Base-by-base conservation (phyloP, 129 eudicot genomes). In the Dittrichia graveolens region DNA sequence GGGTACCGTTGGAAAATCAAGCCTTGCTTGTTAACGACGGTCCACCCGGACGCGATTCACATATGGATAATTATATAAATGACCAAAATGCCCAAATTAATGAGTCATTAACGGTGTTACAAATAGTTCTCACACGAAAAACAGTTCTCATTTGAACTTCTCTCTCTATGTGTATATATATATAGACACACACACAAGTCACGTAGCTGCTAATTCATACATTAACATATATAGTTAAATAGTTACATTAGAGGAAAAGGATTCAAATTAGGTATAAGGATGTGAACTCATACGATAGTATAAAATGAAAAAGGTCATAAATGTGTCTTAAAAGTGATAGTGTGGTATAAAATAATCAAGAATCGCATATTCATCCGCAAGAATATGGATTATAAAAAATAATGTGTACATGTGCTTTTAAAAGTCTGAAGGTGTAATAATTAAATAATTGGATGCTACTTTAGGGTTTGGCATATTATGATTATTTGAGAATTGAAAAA, bases 321-420 rank as follows among this genome's bases (percentile, higher is more conserved):
- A 61, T 39, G 61, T 4, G 16, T 50, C 48, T n/a, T 68, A 40
- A 71, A 41, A 55, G 65, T 42, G 54, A 71, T 56, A 13, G 18
- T 19, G 39, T 56, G 54, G 53, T 54, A 14, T 15, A 39, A 4
- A 42, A 70, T 15, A 4, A 16, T 70, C 6, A 54, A 24, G 5
- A 55, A 55, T 31, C 4, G n/a, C 8, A 15, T 12, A 55, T 7
- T 53, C 67, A 19, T 41, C 31, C 3, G 53, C 48, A 54, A 44
- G 18, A 70, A 39, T 13, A n/a, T 6, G 13, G 12, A 6, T 8
- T 39, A 46, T 61, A 38, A 46, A 61, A 70, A 45, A 37, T 41
- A 8, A 14, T n/a, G 37, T 49, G 49, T 35, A 35, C 43, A 66
- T 45, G 47, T 37, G 60, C 45, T 49, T 48, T 47, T 49, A 35